These are phyloP conservation scores for Pythium diclinum DNA, from an alignment of 352 stramenopile genomes.

Conservation along the genomic window DNA sequence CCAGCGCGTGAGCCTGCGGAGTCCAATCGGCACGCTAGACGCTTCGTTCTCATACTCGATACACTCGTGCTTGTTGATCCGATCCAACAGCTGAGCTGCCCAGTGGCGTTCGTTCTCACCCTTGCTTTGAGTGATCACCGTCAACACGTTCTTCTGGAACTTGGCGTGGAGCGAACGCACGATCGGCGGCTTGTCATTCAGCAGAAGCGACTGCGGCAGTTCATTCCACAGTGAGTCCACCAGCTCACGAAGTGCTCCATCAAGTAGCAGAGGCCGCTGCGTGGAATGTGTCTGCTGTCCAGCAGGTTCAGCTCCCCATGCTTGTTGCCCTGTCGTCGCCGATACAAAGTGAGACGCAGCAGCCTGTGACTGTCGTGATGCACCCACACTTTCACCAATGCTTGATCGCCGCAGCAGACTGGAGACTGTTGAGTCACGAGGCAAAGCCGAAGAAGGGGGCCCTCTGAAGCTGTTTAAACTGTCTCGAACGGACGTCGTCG, in stretches of 20 bases:
- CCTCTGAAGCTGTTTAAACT: neutral
- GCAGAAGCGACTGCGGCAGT: slow-evolving; percentile 19
- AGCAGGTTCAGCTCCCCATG: too few relatives aligned
- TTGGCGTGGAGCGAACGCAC: slow-evolving; percentile 12
- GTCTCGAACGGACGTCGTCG: slow-evolving; percentile 11
- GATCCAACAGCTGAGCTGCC: slow-evolving; percentile 22
- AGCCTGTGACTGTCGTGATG: neutral
- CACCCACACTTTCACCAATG: neutral
- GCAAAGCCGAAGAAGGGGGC: neutral
- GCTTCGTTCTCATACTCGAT: neutral
- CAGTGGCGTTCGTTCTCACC: slow-evolving; percentile 31
- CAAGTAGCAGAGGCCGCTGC: neutral
- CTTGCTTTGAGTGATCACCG: slow-evolving; percentile 30
- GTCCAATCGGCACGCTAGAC: neutral
- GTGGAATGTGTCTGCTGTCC: neutral
- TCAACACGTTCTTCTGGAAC: slow-evolving; percentile 26
- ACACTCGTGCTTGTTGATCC: neutral
- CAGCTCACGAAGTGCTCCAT: slow-evolving; percentile 2
- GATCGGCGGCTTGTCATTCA: slow-evolving; percentile 20
- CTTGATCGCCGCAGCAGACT: slow-evolving; percentile 14
- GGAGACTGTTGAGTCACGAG: slow-evolving; percentile 15
- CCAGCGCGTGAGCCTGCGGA: slow-evolving; percentile 13
- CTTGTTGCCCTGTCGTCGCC: neutral
- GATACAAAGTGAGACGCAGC: slow-evolving; percentile 5
- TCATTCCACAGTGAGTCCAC: slow-evolving; percentile 21